These are phyloP conservation scores for Exophiala mesophila DNA, from an alignment of 2,329 filamentous ascomycete species.

Conservation along the genomic window DNA sequence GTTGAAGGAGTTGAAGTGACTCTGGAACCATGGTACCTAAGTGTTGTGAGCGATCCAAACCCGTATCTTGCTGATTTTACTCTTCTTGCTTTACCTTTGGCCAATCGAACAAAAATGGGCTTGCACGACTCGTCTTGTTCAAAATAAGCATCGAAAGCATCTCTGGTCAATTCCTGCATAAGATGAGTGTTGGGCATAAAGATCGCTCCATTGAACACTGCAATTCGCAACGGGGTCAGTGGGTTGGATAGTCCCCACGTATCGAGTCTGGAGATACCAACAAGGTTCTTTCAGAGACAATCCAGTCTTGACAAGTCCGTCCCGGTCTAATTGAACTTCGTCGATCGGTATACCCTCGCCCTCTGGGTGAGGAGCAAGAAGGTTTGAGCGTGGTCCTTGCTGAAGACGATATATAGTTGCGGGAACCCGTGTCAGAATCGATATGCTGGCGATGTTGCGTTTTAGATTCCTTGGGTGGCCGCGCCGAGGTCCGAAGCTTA, in stretches of 20 bases:
- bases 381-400: too few species aligned
- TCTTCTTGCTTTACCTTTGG: constrained; percentile 11
- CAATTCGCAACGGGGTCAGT: constrained; percentile 5
- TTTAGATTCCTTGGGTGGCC: too few species aligned
- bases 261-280: constrained; percentile 8
- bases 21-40: constrained; percentile 9
- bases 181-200: constrained; percentile 18
- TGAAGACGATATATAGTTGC: too few species aligned
- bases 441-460: too few species aligned
- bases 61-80: constrained; percentile 5
- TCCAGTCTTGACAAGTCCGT: constrained; percentile 8
- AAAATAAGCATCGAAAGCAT: constrained; percentile 12
- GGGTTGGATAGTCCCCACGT: constrained; percentile 5
- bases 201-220: constrained; percentile 14
- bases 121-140: constrained; percentile 13
- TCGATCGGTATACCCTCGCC: too few species aligned
- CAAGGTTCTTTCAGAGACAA: constrained; percentile 8
- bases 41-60: constrained; percentile 7
- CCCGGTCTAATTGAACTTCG: constrained; percentile 3
- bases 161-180: constrained; percentile 17
- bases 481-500: too few species aligned
- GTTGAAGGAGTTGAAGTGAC: too few species aligned
- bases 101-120: constrained; percentile 12
- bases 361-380: too few species aligned
- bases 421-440: too few species aligned